A percentile compares a stretch with the other conserved stretches of the same genome.
Conservation (phyloP, 257 asterid species). For the Knoxia roxburghii region DNA sequence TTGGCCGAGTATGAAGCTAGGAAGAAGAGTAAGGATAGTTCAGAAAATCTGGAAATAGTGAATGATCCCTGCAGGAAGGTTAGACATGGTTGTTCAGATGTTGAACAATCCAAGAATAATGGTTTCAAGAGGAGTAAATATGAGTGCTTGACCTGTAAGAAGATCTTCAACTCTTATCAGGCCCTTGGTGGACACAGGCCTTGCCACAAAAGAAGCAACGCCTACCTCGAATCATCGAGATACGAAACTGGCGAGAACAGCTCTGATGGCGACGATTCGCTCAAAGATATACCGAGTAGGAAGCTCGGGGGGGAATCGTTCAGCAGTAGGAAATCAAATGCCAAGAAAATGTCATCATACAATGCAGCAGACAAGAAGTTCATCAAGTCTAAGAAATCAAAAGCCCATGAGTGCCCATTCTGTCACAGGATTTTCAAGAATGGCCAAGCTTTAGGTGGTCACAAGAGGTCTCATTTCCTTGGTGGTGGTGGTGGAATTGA, state of each 20-base stretch:
- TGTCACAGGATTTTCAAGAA: slow-evolving; percentile 77
- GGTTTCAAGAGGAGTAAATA: slow-evolving; percentile 59
- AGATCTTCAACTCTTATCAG: slow-evolving; percentile 74
- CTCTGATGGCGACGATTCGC: slow-evolving; percentile 35
- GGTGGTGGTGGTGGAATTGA: slow-evolving; percentile 37
- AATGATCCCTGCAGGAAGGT: slow-evolving; percentile 27
- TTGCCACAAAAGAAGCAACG: slow-evolving; percentile 57
- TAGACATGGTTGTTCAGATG: slow-evolving; percentile 28
- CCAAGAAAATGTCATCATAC: slow-evolving; percentile 31
- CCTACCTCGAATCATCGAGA: slow-evolving; percentile 36
- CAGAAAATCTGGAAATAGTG: slow-evolving; percentile 28
- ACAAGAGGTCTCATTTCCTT: slow-evolving; percentile 82
- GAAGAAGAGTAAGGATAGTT: slow-evolving; percentile 32
- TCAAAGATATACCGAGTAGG: slow-evolving; percentile 21
- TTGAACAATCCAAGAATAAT: slow-evolving; percentile 23
- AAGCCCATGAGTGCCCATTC: slow-evolving; percentile 69
- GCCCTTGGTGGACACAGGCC: slow-evolving; percentile 98
- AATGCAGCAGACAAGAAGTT: slow-evolving; percentile 31
- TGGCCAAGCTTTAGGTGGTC: slow-evolving; percentile 97
- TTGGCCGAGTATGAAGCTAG: slow-evolving; percentile 31
- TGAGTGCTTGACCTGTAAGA: slow-evolving; percentile 83
- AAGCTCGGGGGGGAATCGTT: slow-evolving; percentile 35
- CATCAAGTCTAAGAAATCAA: slow-evolving; percentile 49
- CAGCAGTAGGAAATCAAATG: slow-evolving; percentile 32
- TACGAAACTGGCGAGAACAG: slow-evolving; percentile 65